Evolutionary conservation across 2,329 filamentous ascomycete species (phyloP), one percentile per base, ranked within the genome.

Genomic region (Colletotrichum sp.): DNA sequence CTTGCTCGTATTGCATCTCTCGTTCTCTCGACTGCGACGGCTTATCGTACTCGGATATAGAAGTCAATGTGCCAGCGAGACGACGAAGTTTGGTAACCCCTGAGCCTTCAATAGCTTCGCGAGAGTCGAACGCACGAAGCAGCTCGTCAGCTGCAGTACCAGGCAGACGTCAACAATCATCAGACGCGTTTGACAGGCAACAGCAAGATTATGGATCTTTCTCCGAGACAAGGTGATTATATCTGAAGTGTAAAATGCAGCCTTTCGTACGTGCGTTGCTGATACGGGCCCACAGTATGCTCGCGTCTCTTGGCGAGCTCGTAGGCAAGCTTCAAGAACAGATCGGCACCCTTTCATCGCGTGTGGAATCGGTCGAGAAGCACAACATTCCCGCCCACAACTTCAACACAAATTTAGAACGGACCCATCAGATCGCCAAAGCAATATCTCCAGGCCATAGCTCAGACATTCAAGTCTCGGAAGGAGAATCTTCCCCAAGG

Each of bases 1-100:
- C 77, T 12, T 79, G 77, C 54, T 59, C 65, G 11, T 72, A 76
- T 54, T 78, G 76, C 54, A 33, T 63, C 27, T 64, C 65, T 11
- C 67, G 76, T 11, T 72, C 67, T 0, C 72, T 75, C 29, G 57
- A 71, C 16, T 78, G 77, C 43, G 66, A 54, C 29, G 77, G 67
- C 47, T 61, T 47, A 21, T 69, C 47, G n/a, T 51, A 51, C 1
- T 51, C 43, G n/a, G 43, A 51, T 51, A 7, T 51, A 2, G 43
- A 51, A 51, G 43, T 51, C 6, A 51, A 21, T 24, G n/a, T 51
- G n/a, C n/a, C 43, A 1, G n/a, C n/a, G 43, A 51, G 43, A 24
- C 43, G 43, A 4, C 43, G 43, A 51, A 51, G 43, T 13, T 21
- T 51, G 43, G n/a, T 51, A 8, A 51, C n/a, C 21, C 43, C 43